Evolutionary conservation across 345 rosid species (phyloP).

Genomic region (Acer yangbiense): DNA sequence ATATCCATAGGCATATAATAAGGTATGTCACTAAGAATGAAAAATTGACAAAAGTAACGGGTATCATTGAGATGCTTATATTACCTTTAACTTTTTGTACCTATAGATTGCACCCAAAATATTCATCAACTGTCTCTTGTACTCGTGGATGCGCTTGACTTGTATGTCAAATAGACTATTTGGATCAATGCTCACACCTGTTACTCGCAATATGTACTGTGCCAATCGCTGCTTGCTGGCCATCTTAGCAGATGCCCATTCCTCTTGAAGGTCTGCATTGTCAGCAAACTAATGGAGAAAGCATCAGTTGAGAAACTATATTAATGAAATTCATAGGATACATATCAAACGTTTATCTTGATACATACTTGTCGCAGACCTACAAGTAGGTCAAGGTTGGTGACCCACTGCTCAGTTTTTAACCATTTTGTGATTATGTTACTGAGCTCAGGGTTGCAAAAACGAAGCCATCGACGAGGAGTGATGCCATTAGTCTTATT

Average conservation of each 20-base stretch:
- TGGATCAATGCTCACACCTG: conserved; percentile 79
- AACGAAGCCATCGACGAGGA: conserved; percentile 95
- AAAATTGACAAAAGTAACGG: neutral
- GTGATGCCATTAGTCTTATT: conserved; percentile 97
- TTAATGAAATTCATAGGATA: neutral
- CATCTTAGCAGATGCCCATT: conserved; percentile 94
- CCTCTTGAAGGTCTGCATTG: conserved; percentile 71
- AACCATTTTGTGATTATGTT: conserved; percentile 88
- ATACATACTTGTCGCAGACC: conserved; percentile 79
- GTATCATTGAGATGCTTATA: neutral
- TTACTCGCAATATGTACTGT: conserved; percentile 64
- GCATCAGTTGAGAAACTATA: conserved; percentile 21
- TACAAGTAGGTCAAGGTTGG: conserved; percentile 77
- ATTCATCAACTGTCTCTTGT: conserved; percentile 93
- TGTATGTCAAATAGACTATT: conserved; percentile 91
- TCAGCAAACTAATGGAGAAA: conserved; percentile 72
- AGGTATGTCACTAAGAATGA: neutral
- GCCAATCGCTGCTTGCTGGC: conserved; percentile 85
- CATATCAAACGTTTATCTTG: conserved; percentile 8
- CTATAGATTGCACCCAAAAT: conserved; percentile 83
- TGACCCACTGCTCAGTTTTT: conserved; percentile 87
- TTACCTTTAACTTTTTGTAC: conserved; percentile 94
- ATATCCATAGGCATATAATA: neutral
- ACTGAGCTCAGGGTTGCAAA: conserved; percentile 98
- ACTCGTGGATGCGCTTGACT: conserved; percentile 98